phyloP scores from a whole-genome alignment of 2,329 filamentous ascomycete genomes.

The Aspergillus candidus region DNA sequence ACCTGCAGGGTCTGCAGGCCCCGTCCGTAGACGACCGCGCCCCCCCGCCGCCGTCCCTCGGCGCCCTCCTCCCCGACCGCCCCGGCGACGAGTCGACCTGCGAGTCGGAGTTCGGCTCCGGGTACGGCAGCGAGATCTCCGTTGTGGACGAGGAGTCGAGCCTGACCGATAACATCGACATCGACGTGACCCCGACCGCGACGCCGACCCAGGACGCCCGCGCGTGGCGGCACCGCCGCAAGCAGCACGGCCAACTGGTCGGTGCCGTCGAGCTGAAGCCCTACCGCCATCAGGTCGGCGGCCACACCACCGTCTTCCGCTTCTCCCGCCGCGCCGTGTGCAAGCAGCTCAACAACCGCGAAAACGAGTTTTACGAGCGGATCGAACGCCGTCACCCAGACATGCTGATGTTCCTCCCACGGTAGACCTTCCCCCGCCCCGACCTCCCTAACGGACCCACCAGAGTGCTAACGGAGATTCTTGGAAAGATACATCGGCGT shows the following conservation, averaged over 20 bases:
- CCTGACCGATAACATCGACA: slow-evolving; percentile 49
- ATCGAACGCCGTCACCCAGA: slow-evolving; percentile 88
- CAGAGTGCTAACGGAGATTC: slow-evolving; percentile 3
- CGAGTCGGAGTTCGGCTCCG: slow-evolving; percentile 40
- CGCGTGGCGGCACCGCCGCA: slow-evolving; percentile 23
- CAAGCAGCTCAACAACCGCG: slow-evolving; percentile 95
- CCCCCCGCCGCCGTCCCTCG: slow-evolving; percentile 29
- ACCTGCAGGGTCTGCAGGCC: slow-evolving; percentile 41
- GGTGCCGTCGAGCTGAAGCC: slow-evolving; percentile 94
- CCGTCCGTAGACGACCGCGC: slow-evolving; percentile 35
- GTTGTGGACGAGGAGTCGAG: slow-evolving; percentile 48
- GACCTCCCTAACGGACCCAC: background rate
- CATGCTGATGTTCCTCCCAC: slow-evolving; percentile 82
- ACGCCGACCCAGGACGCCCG: slow-evolving; percentile 33
- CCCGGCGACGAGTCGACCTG: slow-evolving; percentile 34
- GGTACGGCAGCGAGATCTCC: slow-evolving; percentile 39
- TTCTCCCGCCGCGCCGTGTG: slow-evolving; percentile 94
- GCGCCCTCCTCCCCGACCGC: slow-evolving; percentile 33
- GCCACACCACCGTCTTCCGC: slow-evolving; percentile 91
- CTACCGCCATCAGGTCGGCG: slow-evolving; percentile 94
- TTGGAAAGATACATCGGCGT: slow-evolving; percentile 82
- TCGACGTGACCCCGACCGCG: slow-evolving; percentile 44
- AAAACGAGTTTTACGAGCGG: slow-evolving; percentile 98
- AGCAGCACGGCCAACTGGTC: slow-evolving; percentile 37
- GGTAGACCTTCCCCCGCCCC: slow-evolving; percentile 39